Evolutionary conservation across 2,329 filamentous ascomycete species (phyloP), one percentile per base, ranked within the genome.

Genomic region (Pleurostoma richardsiae): DNA sequence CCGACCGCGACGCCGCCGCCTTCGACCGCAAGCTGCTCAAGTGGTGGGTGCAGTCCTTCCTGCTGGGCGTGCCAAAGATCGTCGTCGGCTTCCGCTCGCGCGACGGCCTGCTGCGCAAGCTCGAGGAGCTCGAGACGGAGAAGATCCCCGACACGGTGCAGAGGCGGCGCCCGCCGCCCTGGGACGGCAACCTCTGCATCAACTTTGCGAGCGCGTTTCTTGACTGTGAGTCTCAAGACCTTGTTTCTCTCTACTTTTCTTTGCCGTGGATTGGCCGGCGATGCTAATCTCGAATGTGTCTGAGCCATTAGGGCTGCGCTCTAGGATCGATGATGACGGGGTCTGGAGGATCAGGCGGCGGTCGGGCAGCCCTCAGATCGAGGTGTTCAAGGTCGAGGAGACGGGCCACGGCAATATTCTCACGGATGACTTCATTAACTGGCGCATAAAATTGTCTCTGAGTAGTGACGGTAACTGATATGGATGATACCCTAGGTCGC

Each of bases 31-130:
- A 97, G 64, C 77, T 97, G 46, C 80, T 95, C 67, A 95, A 95
- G 60, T 96, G 92, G 69, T 99, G 94, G 94, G 89, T 92, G 10
- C 94, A 97, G 65, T 95, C 88, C 0, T 99, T 96, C 61, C 75
- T 99, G 3, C 83, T 99, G 2, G 92, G 92, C 39, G 91, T 97
- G 1, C 90, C 90, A 1, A 94, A 85, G 55, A 89, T 99, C 54
- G 82, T 96, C 41, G 87, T 99, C 30, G 94, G 94, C 1, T 96
- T 94, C 63, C 83, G 94, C 42, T 84, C 80, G 31, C 80, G 66
- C 19, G 66, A 84, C 46, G 92, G 94, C 6, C 78, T 88, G 45
- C 72, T 99, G 27, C 74, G 76, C 42, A 75, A 80, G 10, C 62
- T 95, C 10, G 81, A 95, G 62, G 88, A 95, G 59, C 79, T 95